Conservation (phyloP, 768 basidiomycete genomes). For the Hortiboletus campestris region DNA sequence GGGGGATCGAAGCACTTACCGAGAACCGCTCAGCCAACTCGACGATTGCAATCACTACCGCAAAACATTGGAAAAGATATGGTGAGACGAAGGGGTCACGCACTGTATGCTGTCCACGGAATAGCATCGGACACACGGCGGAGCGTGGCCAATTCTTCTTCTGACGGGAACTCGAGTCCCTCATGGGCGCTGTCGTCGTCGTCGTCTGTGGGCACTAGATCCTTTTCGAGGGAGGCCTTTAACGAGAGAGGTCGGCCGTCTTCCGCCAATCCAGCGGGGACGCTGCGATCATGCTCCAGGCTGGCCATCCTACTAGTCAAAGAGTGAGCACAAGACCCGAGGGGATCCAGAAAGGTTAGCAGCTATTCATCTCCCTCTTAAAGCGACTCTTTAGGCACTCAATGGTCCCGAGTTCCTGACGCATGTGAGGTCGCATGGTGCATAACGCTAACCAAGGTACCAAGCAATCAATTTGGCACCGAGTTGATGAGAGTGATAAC, state of each 20-base stretch:
- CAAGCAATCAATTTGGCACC: neutral
- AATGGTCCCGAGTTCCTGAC: neutral
- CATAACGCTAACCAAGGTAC: neutral
- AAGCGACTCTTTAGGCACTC: neutral
- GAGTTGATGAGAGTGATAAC: neutral
- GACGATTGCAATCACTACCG: constrained; percentile 58
- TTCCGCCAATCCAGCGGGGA: constrained; percentile 15
- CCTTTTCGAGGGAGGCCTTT: constrained; percentile 19
- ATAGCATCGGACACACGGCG: constrained; percentile 58
- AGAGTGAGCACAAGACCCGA: neutral
- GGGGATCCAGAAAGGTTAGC: neutral
- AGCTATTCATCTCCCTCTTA: constrained; percentile 1
- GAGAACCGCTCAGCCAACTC: constrained; percentile 78
- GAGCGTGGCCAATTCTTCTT: constrained; percentile 56
- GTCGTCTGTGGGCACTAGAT: neutral
- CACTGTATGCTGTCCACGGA: constrained; percentile 54
- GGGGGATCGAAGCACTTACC: constrained; percentile 31
- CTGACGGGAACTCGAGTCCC: constrained; percentile 61
- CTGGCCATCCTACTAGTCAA: constrained; percentile 7
- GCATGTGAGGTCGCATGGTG: neutral
- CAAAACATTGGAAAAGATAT: neutral
- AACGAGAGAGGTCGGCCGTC: constrained; percentile 4
- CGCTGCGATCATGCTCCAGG: constrained; percentile 5
- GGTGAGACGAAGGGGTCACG: neutral
- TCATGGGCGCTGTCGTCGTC: constrained; percentile 42